A percentile compares a stretch with the other conserved stretches of the same genome.
These are phyloP conservation scores for Francoa sonchifolia DNA, from an alignment of 441 rosid genomes.

Conservation along the genomic window DNA sequence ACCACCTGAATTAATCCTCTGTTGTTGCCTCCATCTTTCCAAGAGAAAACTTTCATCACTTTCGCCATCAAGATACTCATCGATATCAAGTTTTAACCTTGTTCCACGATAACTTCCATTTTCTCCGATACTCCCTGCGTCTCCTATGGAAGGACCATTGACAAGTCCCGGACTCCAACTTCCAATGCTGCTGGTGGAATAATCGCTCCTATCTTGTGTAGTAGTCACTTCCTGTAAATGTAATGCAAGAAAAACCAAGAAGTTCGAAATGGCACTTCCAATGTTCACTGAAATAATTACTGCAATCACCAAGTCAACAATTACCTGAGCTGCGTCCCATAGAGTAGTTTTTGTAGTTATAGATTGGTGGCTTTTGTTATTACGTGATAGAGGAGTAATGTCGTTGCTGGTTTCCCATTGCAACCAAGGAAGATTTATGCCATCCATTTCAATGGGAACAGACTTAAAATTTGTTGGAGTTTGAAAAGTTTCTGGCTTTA, in stretches of 20 bases:
- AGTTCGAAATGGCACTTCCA: neutral
- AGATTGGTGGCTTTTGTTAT: slow-evolving; percentile 16
- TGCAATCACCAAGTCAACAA: slow-evolving; percentile 1
- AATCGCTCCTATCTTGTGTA: slow-evolving; percentile 25
- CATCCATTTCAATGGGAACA: slow-evolving; percentile 65
- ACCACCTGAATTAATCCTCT: too few species aligned
- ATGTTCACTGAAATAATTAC: neutral
- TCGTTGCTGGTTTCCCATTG: slow-evolving; percentile 81
- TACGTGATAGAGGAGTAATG: slow-evolving; percentile 30
- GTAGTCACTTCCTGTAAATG: slow-evolving; percentile 27
- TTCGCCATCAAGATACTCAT: too few species aligned
- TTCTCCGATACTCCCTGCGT: slow-evolving; percentile 16
- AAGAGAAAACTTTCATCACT: too few species aligned
- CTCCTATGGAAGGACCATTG: slow-evolving; percentile 17
- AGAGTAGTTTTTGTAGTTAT: slow-evolving; percentile 20
- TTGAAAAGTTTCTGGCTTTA: slow-evolving; percentile 31
- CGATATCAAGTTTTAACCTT: too few species aligned
- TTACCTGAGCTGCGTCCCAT: slow-evolving; percentile 46
- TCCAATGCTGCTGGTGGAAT: slow-evolving; percentile 55
- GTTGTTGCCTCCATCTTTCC: too few species aligned
- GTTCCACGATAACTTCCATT: slow-evolving; percentile 14
- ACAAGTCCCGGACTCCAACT: slow-evolving; percentile 56
- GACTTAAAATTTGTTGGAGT: slow-evolving; percentile 25
- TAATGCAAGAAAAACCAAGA: neutral
- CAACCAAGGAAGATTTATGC: slow-evolving; percentile 81